These are phyloP conservation scores for Fonsecaea erecta DNA, from an alignment of 2,329 filamentous ascomycete genomes.

Conservation along the genomic window DNA sequence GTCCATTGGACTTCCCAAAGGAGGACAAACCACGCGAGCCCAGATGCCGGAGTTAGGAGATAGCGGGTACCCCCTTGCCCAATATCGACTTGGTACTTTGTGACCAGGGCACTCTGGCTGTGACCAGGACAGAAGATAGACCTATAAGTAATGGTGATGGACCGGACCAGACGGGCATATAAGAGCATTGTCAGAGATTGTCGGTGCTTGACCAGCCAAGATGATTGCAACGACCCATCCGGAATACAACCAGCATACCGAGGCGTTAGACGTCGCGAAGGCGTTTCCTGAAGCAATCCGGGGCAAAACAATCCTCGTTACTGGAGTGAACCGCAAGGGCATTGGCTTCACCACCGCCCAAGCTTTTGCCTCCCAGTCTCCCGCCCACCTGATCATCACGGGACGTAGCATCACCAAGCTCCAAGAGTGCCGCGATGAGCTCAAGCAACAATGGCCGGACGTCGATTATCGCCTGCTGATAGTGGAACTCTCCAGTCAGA, in stretches of 20 bases:
- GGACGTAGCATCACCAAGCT: conserved; percentile 46
- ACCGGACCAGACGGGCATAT: background rate
- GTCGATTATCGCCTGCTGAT: conserved; percentile 39
- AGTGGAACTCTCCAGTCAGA: conserved; percentile 44
- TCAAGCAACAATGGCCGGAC: conserved; percentile 34
- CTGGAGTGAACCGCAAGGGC: conserved; percentile 45
- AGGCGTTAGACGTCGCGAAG: conserved; percentile 30
- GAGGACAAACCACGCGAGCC: conserved; percentile 1
- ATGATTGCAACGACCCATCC: conserved; percentile 25
- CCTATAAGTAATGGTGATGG: conserved; percentile 4
- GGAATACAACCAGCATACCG: conserved; percentile 19
- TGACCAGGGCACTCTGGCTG: background rate
- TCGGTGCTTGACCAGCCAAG: background rate
- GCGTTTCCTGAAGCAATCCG: conserved; percentile 37
- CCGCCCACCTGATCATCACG: conserved; percentile 47
- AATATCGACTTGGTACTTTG: background rate
- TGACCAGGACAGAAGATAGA: background rate
- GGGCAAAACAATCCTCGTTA: conserved; percentile 47
- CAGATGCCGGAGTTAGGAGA: conserved; percentile 8
- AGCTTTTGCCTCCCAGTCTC: conserved; percentile 41
- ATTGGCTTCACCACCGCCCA: conserved; percentile 46
- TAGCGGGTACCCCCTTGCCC: background rate
- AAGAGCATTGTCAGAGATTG: background rate
- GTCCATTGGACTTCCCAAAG: background rate
- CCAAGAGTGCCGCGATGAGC: conserved; percentile 39